Evolutionary conservation across 2,329 filamentous ascomycete genomes (phyloP).

Genomic region (Fonsecaea pedrosoi): DNA sequence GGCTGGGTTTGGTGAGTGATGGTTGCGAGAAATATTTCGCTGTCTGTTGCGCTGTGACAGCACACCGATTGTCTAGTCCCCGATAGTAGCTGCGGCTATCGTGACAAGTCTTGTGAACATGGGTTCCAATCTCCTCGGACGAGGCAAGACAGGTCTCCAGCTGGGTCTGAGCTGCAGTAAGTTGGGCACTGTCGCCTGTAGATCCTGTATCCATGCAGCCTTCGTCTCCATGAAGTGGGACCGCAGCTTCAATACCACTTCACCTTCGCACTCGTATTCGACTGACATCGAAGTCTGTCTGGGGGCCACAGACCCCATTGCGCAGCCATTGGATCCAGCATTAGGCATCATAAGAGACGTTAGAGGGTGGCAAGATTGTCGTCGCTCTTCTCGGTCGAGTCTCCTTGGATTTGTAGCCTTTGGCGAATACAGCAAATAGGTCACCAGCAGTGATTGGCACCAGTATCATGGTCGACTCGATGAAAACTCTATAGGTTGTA

Average conservation of each 20-base stretch:
- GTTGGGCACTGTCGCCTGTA: background rate
- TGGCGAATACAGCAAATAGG: background rate
- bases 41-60: background rate
- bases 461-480: background rate
- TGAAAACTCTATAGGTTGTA: background rate
- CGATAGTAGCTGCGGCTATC: background rate
- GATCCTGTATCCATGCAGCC: background rate
- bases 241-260: background rate
- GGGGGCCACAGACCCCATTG: background rate
- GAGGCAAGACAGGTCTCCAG: background rate
- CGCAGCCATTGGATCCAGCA: background rate
- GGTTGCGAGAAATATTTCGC: background rate
- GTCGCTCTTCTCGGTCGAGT: conserved; percentile 1
- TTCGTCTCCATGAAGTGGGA: background rate
- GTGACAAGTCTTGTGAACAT: background rate
- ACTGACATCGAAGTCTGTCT: background rate
- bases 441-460: background rate
- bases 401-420: background rate
- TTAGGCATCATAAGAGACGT: conserved; percentile 16
- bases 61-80: background rate
- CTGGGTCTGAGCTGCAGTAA: background rate
- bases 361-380: conserved; percentile 14
- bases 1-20: background rate
- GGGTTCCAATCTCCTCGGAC: background rate
- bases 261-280: conserved; percentile 5